Percentiles rank a stretch among this genome's conserved stretches.
phyloP scores from a whole-genome alignment of 805 yeast species.

The Candida sithepensis region DNA sequence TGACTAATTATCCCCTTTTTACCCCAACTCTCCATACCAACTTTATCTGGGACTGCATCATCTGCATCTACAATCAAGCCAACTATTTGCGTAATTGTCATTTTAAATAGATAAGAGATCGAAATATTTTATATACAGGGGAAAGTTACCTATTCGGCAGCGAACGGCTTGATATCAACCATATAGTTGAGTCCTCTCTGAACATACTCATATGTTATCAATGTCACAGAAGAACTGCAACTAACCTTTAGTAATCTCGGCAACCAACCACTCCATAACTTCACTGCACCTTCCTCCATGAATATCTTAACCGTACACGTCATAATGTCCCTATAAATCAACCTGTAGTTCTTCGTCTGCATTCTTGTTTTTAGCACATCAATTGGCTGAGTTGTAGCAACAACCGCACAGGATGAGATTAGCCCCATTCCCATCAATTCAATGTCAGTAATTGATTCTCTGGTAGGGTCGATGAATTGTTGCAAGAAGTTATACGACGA shows the following conservation, averaged over 20 bases:
- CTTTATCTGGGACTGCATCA: too few relatives aligned
- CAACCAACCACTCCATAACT: slow-evolving; percentile 55
- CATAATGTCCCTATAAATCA: slow-evolving; percentile 56
- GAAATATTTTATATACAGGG: background rate
- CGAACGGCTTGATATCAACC: slow-evolving; percentile 28
- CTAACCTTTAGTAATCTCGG: slow-evolving; percentile 72
- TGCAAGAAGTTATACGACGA: slow-evolving; percentile 76
- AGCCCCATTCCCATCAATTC: slow-evolving; percentile 45
- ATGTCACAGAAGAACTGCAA: slow-evolving; percentile 65
- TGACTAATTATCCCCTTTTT: too few relatives aligned
- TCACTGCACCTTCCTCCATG: slow-evolving; percentile 42
- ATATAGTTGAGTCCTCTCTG: slow-evolving; percentile 39
- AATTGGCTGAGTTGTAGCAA: slow-evolving; percentile 79
- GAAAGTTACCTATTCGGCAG: slow-evolving; percentile 13
- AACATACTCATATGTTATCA: slow-evolving; percentile 57
- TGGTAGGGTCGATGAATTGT: slow-evolving; percentile 60
- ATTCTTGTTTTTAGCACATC: slow-evolving; percentile 85
- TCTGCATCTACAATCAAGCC: too few relatives aligned
- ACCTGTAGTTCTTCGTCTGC: slow-evolving; percentile 70
- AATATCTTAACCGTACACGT: slow-evolving; percentile 49
- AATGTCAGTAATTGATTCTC: slow-evolving; percentile 39
- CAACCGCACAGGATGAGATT: slow-evolving; percentile 68
- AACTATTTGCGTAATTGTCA: too few relatives aligned
- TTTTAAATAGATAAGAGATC: too few relatives aligned
- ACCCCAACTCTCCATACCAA: too few relatives aligned